Evolutionary conservation across 139 green algal species (phyloP).

Genomic region (Deuterostichococcus epilithicus): DNA sequence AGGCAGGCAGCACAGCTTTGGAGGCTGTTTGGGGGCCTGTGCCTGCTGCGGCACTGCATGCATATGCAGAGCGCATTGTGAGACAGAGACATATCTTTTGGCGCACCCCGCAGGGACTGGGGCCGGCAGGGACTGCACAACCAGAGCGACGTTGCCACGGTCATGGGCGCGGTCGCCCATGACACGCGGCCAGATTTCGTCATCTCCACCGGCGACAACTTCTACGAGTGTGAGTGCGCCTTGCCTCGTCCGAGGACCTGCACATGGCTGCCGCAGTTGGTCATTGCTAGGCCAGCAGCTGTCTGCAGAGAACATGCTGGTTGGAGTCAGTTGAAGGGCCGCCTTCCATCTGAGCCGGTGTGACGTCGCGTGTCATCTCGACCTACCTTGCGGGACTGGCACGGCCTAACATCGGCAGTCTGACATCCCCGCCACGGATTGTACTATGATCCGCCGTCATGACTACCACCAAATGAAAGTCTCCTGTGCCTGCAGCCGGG

Average conservation of each 20-base stretch:
- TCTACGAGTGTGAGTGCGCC: conserved; percentile 31
- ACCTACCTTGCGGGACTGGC: neutral
- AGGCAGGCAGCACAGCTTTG: too few relatives aligned
- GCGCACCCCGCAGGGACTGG: conserved; percentile 50
- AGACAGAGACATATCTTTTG: too few relatives aligned
- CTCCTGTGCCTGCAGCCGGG: conserved; percentile 34
- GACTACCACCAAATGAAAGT: too few relatives aligned
- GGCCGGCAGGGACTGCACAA: conserved; percentile 46
- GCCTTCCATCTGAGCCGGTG: too few relatives aligned
- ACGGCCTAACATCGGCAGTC: neutral
- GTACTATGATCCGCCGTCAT: neutral
- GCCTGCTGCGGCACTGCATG: too few relatives aligned
- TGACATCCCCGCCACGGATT: neutral
- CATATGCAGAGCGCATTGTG: too few relatives aligned
- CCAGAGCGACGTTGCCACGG: conserved; percentile 41
- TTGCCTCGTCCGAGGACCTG: neutral
- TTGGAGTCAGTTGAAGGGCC: neutral
- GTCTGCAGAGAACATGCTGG: neutral
- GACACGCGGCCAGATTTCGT: conserved; percentile 44
- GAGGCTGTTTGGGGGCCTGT: too few relatives aligned
- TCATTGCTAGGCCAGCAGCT: neutral
- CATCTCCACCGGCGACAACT: conserved; percentile 62
- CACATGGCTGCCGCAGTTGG: neutral
- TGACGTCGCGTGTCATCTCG: too few relatives aligned
- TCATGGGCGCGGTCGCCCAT: conserved; percentile 46